These are phyloP conservation scores for Ceratobasidium theobromae DNA, from an alignment of 1,284 basidiomycete species.

Conservation along the genomic window DNA sequence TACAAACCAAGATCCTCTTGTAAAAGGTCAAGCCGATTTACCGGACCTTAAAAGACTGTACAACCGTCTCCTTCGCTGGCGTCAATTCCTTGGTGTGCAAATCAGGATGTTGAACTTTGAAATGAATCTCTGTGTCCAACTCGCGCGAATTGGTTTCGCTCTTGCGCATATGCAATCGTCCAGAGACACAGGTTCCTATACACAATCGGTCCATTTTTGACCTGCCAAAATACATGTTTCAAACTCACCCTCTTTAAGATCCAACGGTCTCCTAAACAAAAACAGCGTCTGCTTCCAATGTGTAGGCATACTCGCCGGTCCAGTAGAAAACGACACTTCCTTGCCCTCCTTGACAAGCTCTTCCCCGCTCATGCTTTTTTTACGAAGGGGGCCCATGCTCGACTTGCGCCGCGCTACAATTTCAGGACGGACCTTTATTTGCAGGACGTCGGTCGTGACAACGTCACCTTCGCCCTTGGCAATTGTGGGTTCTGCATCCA, in stretches of 20 bases:
- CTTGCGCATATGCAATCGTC: slow-evolving; percentile 83
- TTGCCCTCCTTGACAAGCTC: slow-evolving; percentile 27
- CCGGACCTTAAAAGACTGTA: slow-evolving; percentile 80
- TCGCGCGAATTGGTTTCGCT: slow-evolving; percentile 82
- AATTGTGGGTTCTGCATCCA: slow-evolving; percentile 42
- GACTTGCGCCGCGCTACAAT: slow-evolving; percentile 29
- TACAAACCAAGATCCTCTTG: too few relatives aligned
- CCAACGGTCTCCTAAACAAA: slow-evolving; percentile 77
- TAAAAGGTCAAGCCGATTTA: too few relatives aligned
- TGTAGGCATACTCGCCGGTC: slow-evolving; percentile 83
- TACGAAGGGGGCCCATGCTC: slow-evolving; percentile 27
- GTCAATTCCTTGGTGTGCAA: slow-evolving; percentile 38
- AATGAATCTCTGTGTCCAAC: slow-evolving; percentile 91
- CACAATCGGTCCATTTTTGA: slow-evolving; percentile 3
- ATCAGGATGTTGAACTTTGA: slow-evolving; percentile 51
- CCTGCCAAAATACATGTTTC: background rate
- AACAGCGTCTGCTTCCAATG: slow-evolving; percentile 99
- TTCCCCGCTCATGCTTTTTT: slow-evolving; percentile 20
- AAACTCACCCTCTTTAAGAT: slow-evolving; percentile 65
- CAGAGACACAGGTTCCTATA: slow-evolving; percentile 73
- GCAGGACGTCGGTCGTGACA: slow-evolving; percentile 35
- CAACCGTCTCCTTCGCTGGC: slow-evolving; percentile 48
- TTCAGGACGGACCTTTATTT: slow-evolving; percentile 32
- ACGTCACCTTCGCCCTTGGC: slow-evolving; percentile 36
- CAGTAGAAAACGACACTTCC: slow-evolving; percentile 62